These are phyloP conservation scores for Neurospora sp. DNA, from an alignment of 495 filamentous ascomycete species.

Conservation along the genomic window DNA sequence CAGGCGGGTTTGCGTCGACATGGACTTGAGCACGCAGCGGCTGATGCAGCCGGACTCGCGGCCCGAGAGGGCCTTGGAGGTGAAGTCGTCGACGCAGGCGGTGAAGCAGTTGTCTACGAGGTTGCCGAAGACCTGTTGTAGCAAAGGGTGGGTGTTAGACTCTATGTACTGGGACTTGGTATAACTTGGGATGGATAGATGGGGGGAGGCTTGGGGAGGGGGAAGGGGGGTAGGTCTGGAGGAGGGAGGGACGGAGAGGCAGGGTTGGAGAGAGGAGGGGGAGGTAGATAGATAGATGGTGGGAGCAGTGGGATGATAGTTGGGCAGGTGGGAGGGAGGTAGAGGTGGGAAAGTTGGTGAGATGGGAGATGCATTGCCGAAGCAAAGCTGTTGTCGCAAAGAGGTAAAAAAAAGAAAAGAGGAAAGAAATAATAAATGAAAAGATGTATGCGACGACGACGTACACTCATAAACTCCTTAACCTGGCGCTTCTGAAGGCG, in stretches of 20 bases:
- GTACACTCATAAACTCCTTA: constrained; percentile 96
- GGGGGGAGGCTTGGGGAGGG: not conserved
- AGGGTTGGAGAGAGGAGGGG: not conserved
- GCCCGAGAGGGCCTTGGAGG: constrained; percentile 78
- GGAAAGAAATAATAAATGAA: not conserved
- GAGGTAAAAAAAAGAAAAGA: not conserved
- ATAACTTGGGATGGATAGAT: not conserved
- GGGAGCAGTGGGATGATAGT: not conserved
- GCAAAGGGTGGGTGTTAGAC: constrained; percentile 1
- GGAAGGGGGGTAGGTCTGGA: not conserved
- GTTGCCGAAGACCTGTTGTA: constrained; percentile 80
- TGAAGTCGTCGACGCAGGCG: constrained; percentile 96
- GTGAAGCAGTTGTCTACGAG: constrained; percentile 94
- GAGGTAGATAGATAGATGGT: not conserved
- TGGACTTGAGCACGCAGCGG: constrained; percentile 89
- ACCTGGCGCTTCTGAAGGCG: constrained; percentile 95
- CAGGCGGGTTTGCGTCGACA: constrained; percentile 76
- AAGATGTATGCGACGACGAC: constrained; percentile 13
- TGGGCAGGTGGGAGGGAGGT: not conserved
- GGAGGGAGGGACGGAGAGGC: not conserved
- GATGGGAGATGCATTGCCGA: not conserved
- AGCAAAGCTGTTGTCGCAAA: not conserved
- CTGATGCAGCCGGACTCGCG: constrained; percentile 84
- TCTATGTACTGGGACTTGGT: not conserved
- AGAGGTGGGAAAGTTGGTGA: not conserved